These are phyloP conservation scores for Fusarium mangiferae DNA, from an alignment of 2,329 filamentous ascomycete species.

Conservation along the genomic window DNA sequence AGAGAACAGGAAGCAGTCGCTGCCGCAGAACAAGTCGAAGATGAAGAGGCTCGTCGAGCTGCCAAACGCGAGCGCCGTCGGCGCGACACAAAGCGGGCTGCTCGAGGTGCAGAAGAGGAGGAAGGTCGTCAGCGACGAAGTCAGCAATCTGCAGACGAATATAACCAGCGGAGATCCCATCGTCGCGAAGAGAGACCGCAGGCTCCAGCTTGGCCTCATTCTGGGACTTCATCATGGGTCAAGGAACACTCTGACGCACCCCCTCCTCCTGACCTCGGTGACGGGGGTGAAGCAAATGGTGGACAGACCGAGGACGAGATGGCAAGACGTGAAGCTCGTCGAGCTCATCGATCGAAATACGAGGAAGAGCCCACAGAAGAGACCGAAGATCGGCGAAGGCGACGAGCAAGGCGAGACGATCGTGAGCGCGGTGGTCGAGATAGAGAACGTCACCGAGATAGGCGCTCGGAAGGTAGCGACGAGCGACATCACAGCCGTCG, in stretches of 20 bases:
- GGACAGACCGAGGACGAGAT: conserved; percentile 58
- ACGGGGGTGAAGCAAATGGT: conserved; percentile 47
- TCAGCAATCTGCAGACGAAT: conserved; percentile 55
- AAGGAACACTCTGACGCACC: conserved; percentile 72
- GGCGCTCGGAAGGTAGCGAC: conserved; percentile 56
- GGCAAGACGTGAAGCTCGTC: conserved; percentile 60
- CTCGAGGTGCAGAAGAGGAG: conserved; percentile 53
- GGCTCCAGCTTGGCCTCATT: conserved; percentile 66
- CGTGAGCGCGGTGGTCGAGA: conserved; percentile 40
- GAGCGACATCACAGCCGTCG: conserved; percentile 56
- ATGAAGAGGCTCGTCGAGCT: conserved; percentile 57
- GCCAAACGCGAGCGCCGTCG: conserved; percentile 63
- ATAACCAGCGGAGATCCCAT: conserved; percentile 56
- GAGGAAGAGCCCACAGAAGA: conserved; percentile 56
- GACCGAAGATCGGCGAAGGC: conserved; percentile 56
- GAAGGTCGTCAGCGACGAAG: conserved; percentile 47
- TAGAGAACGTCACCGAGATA: conserved; percentile 34
- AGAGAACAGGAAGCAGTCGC: conserved; percentile 60
- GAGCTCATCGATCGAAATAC: conserved; percentile 56
- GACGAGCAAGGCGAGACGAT: conserved; percentile 58
- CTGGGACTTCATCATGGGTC: conserved; percentile 73
- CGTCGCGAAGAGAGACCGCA: conserved; percentile 48
- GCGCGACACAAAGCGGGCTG: conserved; percentile 62
- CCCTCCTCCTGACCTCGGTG: conserved; percentile 61
- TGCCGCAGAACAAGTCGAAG: conserved; percentile 53